Evolutionary conservation across 176 grass and related monocot genomes (phyloP), one percentile per base, ranked within the genome.

Genomic region (Hsuehochloa calcarea): DNA sequence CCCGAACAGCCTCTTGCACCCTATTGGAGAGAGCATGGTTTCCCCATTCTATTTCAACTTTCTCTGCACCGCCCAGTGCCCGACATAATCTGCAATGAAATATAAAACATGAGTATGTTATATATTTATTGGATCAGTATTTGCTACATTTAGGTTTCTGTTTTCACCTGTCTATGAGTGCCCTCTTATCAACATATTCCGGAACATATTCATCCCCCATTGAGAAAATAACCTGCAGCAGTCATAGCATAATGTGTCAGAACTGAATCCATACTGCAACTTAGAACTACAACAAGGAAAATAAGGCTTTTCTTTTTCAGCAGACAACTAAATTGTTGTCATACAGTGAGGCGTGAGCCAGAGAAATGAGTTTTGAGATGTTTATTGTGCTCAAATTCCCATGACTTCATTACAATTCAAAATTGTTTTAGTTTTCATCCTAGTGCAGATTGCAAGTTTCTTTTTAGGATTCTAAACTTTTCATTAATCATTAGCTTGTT

Each of bases 151-250:
- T 78, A 49, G 52, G 40, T 58, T 74, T 41, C 0, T 49, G 29
- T 35, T 74, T 88, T 80, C 56, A 85, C 96, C 96, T 93, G 43
- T 96, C 90, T 75, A 96, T 88, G 0, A 99, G 82, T 84, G 93
- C 96, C n/a, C 59, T 67, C 78, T 99, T 99, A 82, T 99, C 93
- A 67, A 99, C 93, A 84, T 99, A 94, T 50, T 99, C 93, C 7
- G 97, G 97, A 3, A 94, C 86, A 80, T 96, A 96, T 85, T 99
- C 97, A 77, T 99, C 97, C 5, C 81, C 92, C 97, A 96, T 96
- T 71, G 97, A 99, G 77, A 96, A 99, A 88, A 99, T 94, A 77
- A 99, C 86, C 97, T 99, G 86, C 70, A 92, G 63, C 17, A 76
- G 34, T 10, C 25, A 43, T 23, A 47, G 19, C 9, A 54, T 34